Evolutionary conservation across 192 early-diverging fungal species (phyloP), one percentile per base, ranked within the genome.

Genomic region (Entrophospora sp.): DNA sequence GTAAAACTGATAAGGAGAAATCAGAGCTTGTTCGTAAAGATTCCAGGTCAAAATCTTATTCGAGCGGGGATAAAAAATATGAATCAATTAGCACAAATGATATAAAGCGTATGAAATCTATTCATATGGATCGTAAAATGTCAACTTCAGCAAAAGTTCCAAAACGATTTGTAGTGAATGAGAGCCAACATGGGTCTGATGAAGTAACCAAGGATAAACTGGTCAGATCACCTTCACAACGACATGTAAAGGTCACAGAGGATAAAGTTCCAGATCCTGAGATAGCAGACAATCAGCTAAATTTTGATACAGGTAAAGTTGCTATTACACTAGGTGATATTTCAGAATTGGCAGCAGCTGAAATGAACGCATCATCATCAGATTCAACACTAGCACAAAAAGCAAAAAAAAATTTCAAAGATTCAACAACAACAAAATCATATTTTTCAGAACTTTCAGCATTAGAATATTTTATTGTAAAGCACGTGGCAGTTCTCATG

Each of bases 401-500:
- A 64, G 36, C 42, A 14, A 42, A 40, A 5, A 49, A 56, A 52
- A 53, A 7, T 16, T 45, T 10, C 25, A 55, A 9, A 57, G 44
- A 38, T 58, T 67, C 55, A 57, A 67, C 49, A 75, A 69, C 69
- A 56, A 53, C 49, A 71, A 75, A 58, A 22, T 7, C 14, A 43
- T 84, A 81, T 64, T 64, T 89, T 12, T 74, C 76, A 7, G 91
- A 93, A 59, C 66, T 91, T 8, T 83, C 84, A 14, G 89, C 89
- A 6, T 73, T 95, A n/a, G 88, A 91, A 64, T 79, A 85, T 45
- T 87, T 95, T 73, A 87, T 87, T 34, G 87, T 91, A 22, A 85
- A 89, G 45, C 92, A 95, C 49, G 76, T 90, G 31, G 95, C 94
- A 12, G 89, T 92, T 1, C 72, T 87, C 34, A 79, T 82, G 14